Evolutionary conservation across 768 basidiomycete species (phyloP).

Genomic region (Auriculariales sp.): DNA sequence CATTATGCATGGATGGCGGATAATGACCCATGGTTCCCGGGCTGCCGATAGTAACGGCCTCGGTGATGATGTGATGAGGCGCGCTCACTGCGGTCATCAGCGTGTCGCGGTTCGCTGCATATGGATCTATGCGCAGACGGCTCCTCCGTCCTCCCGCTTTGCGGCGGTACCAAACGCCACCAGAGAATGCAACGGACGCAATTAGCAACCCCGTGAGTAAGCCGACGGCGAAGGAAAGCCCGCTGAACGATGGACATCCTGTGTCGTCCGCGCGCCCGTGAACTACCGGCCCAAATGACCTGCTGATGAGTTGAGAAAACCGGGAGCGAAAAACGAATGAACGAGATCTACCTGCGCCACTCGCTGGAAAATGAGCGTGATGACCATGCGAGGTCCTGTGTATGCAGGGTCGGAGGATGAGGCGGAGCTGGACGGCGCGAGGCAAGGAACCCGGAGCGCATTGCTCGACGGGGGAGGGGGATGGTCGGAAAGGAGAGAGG

Average conservation of each 20-base stretch:
- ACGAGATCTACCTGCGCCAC: not conserved
- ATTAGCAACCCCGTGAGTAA: not conserved
- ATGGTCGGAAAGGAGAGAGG: not conserved
- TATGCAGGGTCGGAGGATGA: not conserved
- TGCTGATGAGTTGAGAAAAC: not conserved
- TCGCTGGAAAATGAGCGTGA: not conserved
- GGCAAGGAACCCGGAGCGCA: not conserved
- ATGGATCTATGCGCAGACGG: not conserved
- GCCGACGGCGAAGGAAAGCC: not conserved
- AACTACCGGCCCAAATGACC: not conserved
- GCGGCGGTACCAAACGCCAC: not conserved
- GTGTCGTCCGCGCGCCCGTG: not conserved
- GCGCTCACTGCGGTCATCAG: no score
- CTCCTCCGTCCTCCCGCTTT: not conserved
- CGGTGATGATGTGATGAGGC: slow-evolving; percentile 1
- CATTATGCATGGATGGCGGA: no score
- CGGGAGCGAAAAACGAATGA: not conserved
- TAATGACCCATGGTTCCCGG: no score
- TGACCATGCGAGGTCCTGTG: not conserved
- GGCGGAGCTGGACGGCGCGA: not conserved
- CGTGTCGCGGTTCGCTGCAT: no score
- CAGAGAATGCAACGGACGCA: not conserved
- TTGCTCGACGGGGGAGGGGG: not conserved
- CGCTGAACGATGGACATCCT: not conserved
- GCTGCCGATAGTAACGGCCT: no score